These are phyloP conservation scores for Citropsis articulata DNA, from an alignment of 345 rosid genomes.

Conservation along the genomic window DNA sequence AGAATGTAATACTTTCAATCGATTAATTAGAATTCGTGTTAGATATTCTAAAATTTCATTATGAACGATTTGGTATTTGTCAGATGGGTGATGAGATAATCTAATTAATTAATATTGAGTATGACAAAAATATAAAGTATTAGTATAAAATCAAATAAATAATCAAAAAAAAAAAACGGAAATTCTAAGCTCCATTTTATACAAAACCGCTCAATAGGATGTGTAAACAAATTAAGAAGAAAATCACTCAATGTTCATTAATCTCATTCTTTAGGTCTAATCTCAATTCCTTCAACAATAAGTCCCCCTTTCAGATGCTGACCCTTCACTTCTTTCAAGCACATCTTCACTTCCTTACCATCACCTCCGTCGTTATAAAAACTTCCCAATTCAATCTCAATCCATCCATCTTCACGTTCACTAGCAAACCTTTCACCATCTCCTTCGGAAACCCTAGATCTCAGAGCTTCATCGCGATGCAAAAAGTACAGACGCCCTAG, in stretches of 20 bases:
- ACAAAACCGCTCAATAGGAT: no score
- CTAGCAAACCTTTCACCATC: constrained; percentile 9
- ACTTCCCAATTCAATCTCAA: constrained; percentile 47
- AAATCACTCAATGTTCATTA: no score
- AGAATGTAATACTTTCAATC: no score
- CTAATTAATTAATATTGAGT: no score
- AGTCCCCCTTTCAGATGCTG: constrained; percentile 29
- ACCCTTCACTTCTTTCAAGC: constrained; percentile 39
- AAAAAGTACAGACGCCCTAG: background rate
- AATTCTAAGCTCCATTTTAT: no score
- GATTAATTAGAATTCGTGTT: no score
- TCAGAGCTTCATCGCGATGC: constrained; percentile 20
- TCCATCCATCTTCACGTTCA: constrained; percentile 44
- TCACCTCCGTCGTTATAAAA: constrained; percentile 30
- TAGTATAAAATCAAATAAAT: no score
- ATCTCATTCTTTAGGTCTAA: no score
- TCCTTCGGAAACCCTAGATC: background rate
- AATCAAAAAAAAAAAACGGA: no score
- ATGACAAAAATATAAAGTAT: no score
- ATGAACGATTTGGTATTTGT: accelerated
- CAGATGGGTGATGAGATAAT: accelerated
- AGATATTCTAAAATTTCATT: accelerated
- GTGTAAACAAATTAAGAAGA: no score
- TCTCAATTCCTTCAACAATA: no score
- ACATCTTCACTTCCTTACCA: constrained; percentile 23